Base-by-base conservation (phyloP, 2,329 filamentous ascomycete genomes). In the Clonostachys chloroleuca region DNA sequence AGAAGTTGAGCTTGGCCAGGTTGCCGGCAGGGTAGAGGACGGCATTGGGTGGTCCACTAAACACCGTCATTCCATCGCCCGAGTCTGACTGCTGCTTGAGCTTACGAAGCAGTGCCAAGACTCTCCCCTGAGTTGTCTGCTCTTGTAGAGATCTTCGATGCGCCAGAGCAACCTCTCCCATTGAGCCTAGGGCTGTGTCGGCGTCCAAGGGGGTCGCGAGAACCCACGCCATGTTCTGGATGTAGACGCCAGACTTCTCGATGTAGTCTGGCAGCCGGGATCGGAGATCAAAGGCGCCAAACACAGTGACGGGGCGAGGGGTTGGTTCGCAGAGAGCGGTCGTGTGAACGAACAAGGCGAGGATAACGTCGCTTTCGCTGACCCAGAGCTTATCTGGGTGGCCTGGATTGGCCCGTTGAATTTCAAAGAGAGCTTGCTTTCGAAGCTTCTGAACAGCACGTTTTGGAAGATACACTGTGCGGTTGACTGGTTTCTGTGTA, bases 241-340 rank as follows among this genome's bases (percentile, higher is more conserved):
- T 83, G 71, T 94, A 95, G 75, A 95, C 90, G 60, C 90, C 90
- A 12, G 8, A 8, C 24, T 43, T 14, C 5, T 12, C 8, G 42
- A 12, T 17, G 16, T 24, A 24, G 42, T 12, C 42, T 20, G 16
- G 16, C 12, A 43, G 20, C 5, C 42, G 16, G 16, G 5, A 6
- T n/a, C 42, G 24, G 13, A 24, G 7, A 17, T 43, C 42, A 14
- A 14, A 24, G 20, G 16, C 10, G 9, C 16, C 13, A 12, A 43
- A 33, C 6, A 34, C 14, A 33, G 13, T 43, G 16, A 43, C n/a
- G 42, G 42, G 42, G 12, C 42, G 20, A 9, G 24, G 20, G 12
- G 4, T 33, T 20, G 42, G 24, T 10, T 12, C 12, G 12, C 20
- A 33, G 20, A 13, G 13, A 14, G 42, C 16, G 30, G 13, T 17